Conservation (phyloP, 306 rosid genomes). For the Casuarina glauca region DNA sequence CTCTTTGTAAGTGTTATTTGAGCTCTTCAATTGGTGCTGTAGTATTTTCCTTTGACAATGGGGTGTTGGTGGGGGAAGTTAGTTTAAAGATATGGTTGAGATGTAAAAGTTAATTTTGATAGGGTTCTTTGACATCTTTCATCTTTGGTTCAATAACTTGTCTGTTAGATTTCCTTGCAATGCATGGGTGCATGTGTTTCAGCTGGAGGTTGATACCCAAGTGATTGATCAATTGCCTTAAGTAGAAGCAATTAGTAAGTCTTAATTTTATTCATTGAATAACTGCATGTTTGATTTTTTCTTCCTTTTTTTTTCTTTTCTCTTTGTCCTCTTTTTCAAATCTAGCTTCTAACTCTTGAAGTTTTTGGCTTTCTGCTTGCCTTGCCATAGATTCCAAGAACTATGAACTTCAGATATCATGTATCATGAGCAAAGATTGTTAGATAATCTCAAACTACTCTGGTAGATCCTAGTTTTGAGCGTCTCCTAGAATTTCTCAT, state of each 20-base stretch:
- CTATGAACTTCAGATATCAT: background rate
- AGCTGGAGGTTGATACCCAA: slow-evolving; percentile 42
- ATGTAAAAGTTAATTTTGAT: no score
- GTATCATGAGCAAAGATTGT: background rate
- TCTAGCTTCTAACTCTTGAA: background rate
- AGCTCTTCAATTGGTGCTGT: no score
- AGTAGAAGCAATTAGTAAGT: slow-evolving; percentile 64
- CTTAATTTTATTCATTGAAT: slow-evolving; percentile 22
- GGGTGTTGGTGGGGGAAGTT: no score
- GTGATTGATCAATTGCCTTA: slow-evolving; percentile 66
- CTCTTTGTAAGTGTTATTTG: no score
- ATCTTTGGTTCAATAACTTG: no score
- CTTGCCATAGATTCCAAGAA: background rate
- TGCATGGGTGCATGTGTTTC: no score
- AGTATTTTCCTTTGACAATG: no score
- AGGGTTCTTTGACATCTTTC: no score
- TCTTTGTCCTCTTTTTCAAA: background rate
- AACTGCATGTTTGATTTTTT: slow-evolving; percentile 21
- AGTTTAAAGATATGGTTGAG: no score
- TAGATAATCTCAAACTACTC: background rate
- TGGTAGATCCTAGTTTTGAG: background rate
- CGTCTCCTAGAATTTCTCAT: background rate
- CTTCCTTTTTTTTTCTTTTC: background rate
- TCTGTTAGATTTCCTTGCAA: no score
- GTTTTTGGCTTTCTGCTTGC: background rate